Base-by-base conservation (phyloP, 2,329 filamentous ascomycete species). In the Botryotinia narcissicola region DNA sequence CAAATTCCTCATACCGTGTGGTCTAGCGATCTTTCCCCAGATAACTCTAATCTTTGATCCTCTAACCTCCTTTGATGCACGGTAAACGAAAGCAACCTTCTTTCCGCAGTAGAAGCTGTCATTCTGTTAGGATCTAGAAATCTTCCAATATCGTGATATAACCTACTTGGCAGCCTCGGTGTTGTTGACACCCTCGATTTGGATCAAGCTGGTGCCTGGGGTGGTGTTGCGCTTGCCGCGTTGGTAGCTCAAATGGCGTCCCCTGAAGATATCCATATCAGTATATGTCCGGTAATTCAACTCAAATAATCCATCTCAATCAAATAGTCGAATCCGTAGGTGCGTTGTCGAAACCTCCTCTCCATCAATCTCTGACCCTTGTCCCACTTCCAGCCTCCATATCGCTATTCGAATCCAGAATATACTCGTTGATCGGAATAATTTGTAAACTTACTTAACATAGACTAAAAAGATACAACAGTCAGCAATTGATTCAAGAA, bases 41-140 rank as follows among this genome's bases (percentile, higher is more conserved):
- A 98, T 98, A 81, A 98, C 92, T 84, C 95, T 91, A 87, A 98
- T 97, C 92, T 98, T 98, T 85, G 94, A 95, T 84, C 96, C 96
- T 83, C 95, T 93, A 83, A 97, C 90, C 89, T 97, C 94, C 87
- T 91, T 95, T 87, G 93, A 91, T 81, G 92, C 95, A 84, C 95
- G 94, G 91, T 98, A 99, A 86, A 99, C 94, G 86, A 94, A 99
- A 85, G 96, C 96, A 85, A 98, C 91, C 88, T 95, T 95, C 93
- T 99, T 99, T 87, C 96, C 96, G 80, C 94, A 89, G 89, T 99
- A 99, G 93, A 98, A 98, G 87, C 80, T 81, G 73, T 18, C 42
- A 54, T 40, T 48, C 14, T n/a, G 75, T 81, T 72, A 81, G 78
- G 64, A 76, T 46, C 66, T 9, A 16, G 25, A 20, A 40, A 72